Evolutionary conservation across 2,329 filamentous ascomycete genomes (phyloP).

Genomic region (Sporothrix luriei): DNA sequence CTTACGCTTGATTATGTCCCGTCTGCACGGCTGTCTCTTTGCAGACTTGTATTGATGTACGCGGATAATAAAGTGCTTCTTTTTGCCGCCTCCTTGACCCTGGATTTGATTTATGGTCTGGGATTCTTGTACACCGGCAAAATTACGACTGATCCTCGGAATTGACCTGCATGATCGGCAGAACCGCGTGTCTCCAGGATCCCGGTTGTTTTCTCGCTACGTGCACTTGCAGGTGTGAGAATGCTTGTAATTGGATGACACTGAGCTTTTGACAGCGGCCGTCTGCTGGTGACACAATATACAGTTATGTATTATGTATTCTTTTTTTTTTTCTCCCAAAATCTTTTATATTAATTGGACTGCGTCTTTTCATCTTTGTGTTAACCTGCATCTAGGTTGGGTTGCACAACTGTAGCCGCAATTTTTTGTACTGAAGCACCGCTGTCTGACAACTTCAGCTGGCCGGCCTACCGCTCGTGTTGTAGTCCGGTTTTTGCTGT

Average conservation of each 20-base stretch:
- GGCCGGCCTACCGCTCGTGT: neutral
- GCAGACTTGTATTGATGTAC: neutral
- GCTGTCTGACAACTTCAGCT: neutral
- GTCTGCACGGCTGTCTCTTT: conserved; percentile 4
- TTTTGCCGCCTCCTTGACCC: neutral
- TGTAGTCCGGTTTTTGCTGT: neutral
- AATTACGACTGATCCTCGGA: neutral
- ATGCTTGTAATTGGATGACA: neutral
- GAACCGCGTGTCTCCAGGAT: neutral
- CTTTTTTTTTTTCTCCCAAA: neutral
- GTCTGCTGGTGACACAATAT: neutral
- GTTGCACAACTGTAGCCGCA: neutral
- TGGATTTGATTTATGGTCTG: neutral
- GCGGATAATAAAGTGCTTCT: neutral
- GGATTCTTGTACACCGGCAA: neutral
- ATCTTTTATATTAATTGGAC: no score
- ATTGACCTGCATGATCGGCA: conserved; percentile 3
- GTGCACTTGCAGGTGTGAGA: no score
- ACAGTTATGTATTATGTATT: neutral
- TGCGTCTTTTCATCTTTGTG: neutral
- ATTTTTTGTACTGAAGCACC: neutral
- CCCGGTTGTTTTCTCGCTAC: neutral
- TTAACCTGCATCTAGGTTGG: neutral
- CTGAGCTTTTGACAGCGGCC: neutral
- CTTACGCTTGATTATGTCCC: conserved; percentile 10